Evolutionary conservation across 495 filamentous ascomycete genomes (phyloP).

Genomic region (Lasiosphaeria ovina): DNA sequence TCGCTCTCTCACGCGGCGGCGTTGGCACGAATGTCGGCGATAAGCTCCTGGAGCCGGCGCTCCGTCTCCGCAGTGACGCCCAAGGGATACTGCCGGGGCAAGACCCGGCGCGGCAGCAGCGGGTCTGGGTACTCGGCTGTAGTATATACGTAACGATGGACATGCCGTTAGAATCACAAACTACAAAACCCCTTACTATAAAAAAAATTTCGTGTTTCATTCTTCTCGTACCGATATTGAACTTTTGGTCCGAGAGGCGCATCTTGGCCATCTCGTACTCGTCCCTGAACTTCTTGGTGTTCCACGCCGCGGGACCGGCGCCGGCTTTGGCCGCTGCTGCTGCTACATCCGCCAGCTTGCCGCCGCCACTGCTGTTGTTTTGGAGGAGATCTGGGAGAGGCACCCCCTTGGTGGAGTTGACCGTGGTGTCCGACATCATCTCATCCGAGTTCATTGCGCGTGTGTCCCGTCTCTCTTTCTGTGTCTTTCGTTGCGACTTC

Average conservation of each 20-base stretch:
- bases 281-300: constrained; percentile 44
- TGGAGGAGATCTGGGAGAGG: too few relatives aligned
- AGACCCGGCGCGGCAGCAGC: constrained; percentile 32
- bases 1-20: neutral
- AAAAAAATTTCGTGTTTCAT: neutral
- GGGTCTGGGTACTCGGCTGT: constrained; percentile 43
- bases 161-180: neutral
- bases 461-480: too few relatives aligned
- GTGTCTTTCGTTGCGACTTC: too few relatives aligned
- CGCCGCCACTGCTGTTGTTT: constrained; percentile 1
- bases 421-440: constrained; percentile 23
- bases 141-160: neutral
- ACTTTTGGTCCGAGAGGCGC: constrained; percentile 39
- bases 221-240: constrained; percentile 36
- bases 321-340: constrained; percentile 5
- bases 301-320: constrained; percentile 20
- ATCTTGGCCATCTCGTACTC: constrained; percentile 48
- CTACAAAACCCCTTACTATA: neutral
- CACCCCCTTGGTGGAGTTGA: neutral
- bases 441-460: constrained; percentile 25
- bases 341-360: neutral
- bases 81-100: constrained; percentile 33
- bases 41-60: constrained; percentile 28
- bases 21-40: constrained; percentile 30
- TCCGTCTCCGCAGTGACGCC: constrained; percentile 36